Evolutionary conservation across 345 rosid species (phyloP).

Genomic region (Ceriops zippeliana): DNA sequence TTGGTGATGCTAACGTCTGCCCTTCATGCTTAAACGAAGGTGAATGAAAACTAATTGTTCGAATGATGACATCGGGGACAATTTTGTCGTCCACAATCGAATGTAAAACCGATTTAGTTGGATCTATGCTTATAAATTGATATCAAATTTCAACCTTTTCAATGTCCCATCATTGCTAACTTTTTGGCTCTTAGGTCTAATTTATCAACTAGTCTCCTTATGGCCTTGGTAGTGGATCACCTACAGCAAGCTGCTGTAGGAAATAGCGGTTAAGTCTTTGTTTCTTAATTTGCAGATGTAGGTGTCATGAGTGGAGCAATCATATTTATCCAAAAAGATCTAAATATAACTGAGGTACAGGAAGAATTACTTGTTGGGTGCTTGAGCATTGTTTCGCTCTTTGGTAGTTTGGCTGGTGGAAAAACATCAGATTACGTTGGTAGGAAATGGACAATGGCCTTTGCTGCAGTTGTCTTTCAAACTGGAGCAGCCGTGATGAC

Average conservation of each 20-base stretch:
- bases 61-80: background rate
- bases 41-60: background rate
- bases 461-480: conserved; percentile 82
- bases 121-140: no score
- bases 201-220: no score
- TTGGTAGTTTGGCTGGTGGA: conserved; percentile 89
- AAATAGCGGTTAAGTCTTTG: background rate
- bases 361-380: conserved; percentile 72
- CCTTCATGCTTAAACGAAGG: background rate
- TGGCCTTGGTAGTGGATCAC: no score
- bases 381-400: conserved; percentile 71
- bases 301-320: conserved; percentile 98
- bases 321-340: conserved; percentile 77
- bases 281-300: conserved; percentile 53
- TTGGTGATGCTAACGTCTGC: background rate
- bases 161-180: no score
- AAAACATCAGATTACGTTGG: conserved; percentile 76
- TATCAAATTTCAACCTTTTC: no score
- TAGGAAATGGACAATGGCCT: conserved; percentile 90
- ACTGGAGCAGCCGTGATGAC: conserved; percentile 75
- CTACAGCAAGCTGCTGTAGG: no score
- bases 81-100: background rate
- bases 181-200: no score
- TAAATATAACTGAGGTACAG: conserved; percentile 73
- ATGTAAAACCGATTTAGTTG: background rate